phyloP scores from a whole-genome alignment of 345 rosid species.

The Luvunga scandens region DNA sequence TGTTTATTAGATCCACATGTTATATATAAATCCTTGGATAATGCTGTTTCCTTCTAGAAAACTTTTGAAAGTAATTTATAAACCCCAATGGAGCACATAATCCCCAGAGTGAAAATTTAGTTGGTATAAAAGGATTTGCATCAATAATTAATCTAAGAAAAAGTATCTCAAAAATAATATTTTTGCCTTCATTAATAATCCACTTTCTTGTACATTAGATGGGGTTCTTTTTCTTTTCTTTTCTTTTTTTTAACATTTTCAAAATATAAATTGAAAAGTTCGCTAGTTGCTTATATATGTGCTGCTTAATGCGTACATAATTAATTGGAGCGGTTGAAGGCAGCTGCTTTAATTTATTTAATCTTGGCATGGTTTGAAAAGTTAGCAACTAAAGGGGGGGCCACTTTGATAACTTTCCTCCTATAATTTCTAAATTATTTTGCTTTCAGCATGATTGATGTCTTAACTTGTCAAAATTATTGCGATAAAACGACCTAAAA shows the following conservation, averaged over 20 bases:
- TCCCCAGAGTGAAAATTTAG: neutral
- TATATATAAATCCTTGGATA: neutral
- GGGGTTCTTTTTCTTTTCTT: neutral
- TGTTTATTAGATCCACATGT: too few species aligned
- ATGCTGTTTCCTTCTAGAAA: neutral
- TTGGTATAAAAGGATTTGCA: neutral
- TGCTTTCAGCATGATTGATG: neutral
- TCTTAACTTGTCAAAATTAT: neutral
- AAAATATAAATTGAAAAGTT: neutral
- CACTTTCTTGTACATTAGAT: neutral
- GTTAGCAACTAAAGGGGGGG: neutral
- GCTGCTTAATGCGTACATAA: neutral
- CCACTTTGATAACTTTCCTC: neutral
- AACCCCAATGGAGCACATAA: neutral
- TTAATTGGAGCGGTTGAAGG: neutral
- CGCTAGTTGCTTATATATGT: neutral
- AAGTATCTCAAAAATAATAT: neutral
- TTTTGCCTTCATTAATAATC: neutral
- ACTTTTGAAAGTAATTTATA: neutral
- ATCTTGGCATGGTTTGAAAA: constrained; percentile 4
- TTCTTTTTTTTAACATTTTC: neutral
- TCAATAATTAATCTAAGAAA: neutral
- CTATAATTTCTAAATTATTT: constrained; percentile 7
- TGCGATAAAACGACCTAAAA: neutral
- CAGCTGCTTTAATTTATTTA: constrained; percentile 12